Conservation (phyloP, 768 basidiomycete genomes). For the Agrocybe pediades region DNA sequence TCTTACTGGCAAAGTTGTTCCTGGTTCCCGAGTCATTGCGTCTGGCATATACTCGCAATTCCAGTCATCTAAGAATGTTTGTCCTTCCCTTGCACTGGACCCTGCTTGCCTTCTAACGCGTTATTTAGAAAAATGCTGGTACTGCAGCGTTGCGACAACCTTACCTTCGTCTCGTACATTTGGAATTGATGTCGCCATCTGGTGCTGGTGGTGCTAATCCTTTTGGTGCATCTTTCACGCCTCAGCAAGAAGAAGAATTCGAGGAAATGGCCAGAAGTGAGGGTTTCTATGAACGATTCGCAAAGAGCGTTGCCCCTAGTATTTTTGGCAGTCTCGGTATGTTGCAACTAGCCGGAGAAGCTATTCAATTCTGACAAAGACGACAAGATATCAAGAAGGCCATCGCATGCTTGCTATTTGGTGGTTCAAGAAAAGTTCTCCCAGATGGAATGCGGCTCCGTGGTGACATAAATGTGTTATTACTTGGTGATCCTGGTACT, state of each 20-base stretch:
- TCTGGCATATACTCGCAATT: conserved; percentile 98
- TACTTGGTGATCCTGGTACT: conserved; percentile 97
- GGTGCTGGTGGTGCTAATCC: conserved; percentile 76
- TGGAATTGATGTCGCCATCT: conserved; percentile 85
- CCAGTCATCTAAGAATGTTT: conserved; percentile 82
- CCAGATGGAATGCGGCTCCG: conserved; percentile 97
- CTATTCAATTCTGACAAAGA: conserved; percentile 10
- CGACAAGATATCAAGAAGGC: conserved; percentile 96
- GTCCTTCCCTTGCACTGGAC: conserved; percentile 19
- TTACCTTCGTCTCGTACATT: conserved; percentile 90
- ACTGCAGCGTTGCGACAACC: conserved; percentile 90
- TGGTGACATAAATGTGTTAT: conserved; percentile 96
- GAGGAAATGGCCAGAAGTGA: conserved; percentile 87
- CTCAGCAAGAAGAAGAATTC: conserved; percentile 98
- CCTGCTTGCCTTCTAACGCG: neutral
- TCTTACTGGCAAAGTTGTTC: conserved; percentile 90
- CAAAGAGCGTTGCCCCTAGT: conserved; percentile 93
- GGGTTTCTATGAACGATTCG: conserved; percentile 90
- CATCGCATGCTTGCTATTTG: conserved; percentile 93
- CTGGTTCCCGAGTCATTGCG: conserved; percentile 92
- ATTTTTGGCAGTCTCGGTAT: conserved; percentile 93
- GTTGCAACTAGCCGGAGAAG: conserved; percentile 6
- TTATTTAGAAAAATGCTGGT: conserved; percentile 69
- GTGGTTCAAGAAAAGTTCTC: conserved; percentile 94
- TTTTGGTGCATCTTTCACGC: conserved; percentile 85